A percentile compares a stretch with the other conserved stretches of the same genome.
Conservation (phyloP, 164 flowering plant species). For the Nymphaea colorata region DNA sequence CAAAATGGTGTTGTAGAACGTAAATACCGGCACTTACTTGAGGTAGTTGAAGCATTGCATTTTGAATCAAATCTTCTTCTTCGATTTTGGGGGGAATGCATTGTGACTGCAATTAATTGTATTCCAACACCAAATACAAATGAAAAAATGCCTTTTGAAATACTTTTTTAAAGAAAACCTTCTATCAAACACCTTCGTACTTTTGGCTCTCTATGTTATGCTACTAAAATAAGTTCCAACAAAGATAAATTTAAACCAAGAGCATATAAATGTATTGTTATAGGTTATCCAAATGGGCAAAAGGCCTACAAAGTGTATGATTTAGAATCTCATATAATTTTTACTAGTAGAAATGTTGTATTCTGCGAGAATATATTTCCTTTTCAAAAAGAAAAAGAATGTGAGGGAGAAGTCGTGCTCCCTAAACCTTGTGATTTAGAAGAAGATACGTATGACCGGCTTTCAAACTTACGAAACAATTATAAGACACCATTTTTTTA, state of each 20-base stretch:
- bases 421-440: too few species aligned
- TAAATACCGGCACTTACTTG: slow-evolving; percentile 1
- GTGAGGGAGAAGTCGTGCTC: too few species aligned
- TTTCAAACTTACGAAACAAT: too few species aligned
- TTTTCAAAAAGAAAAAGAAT: not conserved
- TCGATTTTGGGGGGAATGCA: not conserved
- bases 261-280: not conserved
- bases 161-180: not conserved
- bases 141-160: not conserved
- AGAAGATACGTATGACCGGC: too few species aligned
- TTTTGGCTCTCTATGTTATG: not conserved
- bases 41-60: not conserved
- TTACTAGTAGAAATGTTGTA: not conserved
- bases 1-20: not conserved
- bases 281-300: not conserved
- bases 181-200: not conserved
- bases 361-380: not conserved
- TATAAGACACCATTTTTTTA: too few species aligned
- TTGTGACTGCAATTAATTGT: not conserved
- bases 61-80: not conserved
- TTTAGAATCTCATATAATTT: not conserved
- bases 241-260: not conserved
- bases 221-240: not conserved
- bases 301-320: not conserved
- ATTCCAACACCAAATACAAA: not conserved